Percentiles rank a stretch among this genome's conserved stretches.
These are phyloP conservation scores for Lachancea cidri DNA, from an alignment of 805 yeast species.

Conservation along the genomic window DNA sequence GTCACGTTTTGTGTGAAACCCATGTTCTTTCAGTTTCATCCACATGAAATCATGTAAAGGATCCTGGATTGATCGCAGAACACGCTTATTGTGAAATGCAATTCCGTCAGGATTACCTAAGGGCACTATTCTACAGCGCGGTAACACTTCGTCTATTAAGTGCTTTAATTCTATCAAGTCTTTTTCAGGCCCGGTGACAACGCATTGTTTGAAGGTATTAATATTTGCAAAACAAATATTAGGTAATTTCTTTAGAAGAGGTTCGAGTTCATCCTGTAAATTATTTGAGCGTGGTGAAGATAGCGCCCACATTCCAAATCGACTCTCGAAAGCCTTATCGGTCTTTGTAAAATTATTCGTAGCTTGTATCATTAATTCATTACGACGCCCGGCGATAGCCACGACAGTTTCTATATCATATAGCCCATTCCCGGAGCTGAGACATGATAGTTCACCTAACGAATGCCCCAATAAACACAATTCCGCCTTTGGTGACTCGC, in stretches of 20 bases:
- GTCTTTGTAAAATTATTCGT: conserved; percentile 26
- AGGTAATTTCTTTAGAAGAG: conserved; percentile 11
- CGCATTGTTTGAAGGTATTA: conserved; percentile 31
- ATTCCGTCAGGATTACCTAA: conserved; percentile 29
- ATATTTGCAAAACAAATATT: conserved; percentile 28
- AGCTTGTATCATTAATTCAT: conserved; percentile 30
- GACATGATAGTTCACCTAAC: conserved; percentile 31
- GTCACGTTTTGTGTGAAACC: conserved; percentile 16
- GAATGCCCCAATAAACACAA: conserved; percentile 31
- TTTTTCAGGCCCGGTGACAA: conserved; percentile 28
- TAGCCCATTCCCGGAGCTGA: conserved; percentile 24
- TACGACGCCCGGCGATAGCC: conserved; percentile 31
- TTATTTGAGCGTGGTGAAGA: conserved; percentile 26
- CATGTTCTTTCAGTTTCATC: conserved; percentile 27
- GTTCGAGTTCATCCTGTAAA: conserved; percentile 22
- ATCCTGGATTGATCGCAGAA: conserved; percentile 29
- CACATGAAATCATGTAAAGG: conserved; percentile 32
- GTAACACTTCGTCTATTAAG: conserved; percentile 11
- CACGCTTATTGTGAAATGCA: conserved; percentile 32
- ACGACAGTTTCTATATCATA: conserved; percentile 26
- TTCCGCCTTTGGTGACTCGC: conserved; percentile 3
- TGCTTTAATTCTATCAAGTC: conserved; percentile 23
- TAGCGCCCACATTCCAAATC: conserved; percentile 31
- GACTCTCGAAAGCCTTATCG: conserved; percentile 20
- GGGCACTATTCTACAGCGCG: conserved; percentile 24